phyloP scores from a whole-genome alignment of 768 basidiomycete species.

The Kwoniella heveanensis region DNA sequence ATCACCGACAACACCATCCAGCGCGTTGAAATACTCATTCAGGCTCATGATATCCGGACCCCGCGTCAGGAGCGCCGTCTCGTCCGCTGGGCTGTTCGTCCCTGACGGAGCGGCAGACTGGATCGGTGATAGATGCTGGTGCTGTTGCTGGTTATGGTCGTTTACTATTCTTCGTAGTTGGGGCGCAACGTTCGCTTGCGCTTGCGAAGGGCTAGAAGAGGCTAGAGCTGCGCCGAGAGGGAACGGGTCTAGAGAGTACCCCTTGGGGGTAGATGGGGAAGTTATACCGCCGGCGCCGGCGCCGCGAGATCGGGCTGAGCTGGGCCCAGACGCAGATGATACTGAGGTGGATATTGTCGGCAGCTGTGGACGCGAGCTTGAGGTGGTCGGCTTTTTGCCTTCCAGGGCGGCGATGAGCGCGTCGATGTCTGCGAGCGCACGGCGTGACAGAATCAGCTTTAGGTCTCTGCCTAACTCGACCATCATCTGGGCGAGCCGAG shows the following conservation, averaged over 20 bases:
- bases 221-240: not conserved
- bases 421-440: conserved; percentile 39
- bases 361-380: conserved; percentile 5
- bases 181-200: not conserved
- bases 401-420: conserved; percentile 24
- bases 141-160: not conserved
- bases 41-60: conserved; percentile 52
- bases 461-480: too few species aligned
- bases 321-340: not conserved
- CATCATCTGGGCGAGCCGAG: too few species aligned
- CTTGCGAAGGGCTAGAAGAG: too few species aligned
- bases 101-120: conserved; percentile 26
- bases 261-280: conserved; percentile 10
- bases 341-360: conserved; percentile 4
- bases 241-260: conserved; percentile 33
- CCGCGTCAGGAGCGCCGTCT: conserved; percentile 45
- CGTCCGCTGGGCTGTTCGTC: conserved; percentile 42
- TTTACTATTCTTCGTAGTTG: not conserved
- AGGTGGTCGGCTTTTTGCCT: not conserved
- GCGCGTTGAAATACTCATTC: conserved; percentile 46
- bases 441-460: not conserved
- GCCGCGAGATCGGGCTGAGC: not conserved
- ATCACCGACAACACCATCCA: conserved; percentile 47
- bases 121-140: conserved; percentile 26
- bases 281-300: not conserved